Base-by-base conservation (phyloP, 2,329 filamentous ascomycete species). In the Colletotrichum sansevieriae region DNA sequence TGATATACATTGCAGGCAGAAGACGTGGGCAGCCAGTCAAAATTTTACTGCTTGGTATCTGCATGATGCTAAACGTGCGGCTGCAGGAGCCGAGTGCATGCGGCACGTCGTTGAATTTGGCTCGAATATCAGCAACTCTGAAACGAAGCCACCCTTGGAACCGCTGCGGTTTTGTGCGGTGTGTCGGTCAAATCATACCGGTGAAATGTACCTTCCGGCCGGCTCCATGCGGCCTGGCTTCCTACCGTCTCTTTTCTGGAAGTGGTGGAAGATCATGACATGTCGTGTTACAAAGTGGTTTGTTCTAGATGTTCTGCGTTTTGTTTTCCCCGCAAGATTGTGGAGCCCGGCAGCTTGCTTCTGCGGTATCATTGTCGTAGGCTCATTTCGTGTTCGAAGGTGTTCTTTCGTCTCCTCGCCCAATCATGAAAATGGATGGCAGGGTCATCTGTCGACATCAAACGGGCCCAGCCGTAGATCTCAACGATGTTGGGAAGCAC, bases 91-190 rank as follows among this genome's bases (percentile, higher is more conserved):
- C 29, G 29, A 37, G 12, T 13, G 11, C 35, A 57, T 46, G 35
- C 35, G 46, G 22, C 37, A 49, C 47, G 44, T 57, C 39, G 65
- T 68, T 25, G 22, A 18, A 39, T 65, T 54, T 65, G 61, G 54
- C 54, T 64, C 25, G 22, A 57, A 20, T 20, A 18, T 46, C 47
- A 33, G 49, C 49, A 43, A 22, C 18, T 20, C 51, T 51, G 44
- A 41, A 58, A 58, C 60, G 39, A 39, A 18, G 9, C 52, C 22
- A 43, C 29, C 35, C 12, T 41, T 43, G 49, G n/a, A 29, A 18
- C 25, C 46, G 46, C 13, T 46, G 25, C 20, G 13, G 25, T 54
- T 54, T 37, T 20, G 29, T 54, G 33, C 6, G 49, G 11, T 12
- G 35, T 33, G 63, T 20, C 47, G 25, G 56, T 39, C 44, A 25